Percentiles rank a stretch among this genome's conserved stretches.
Conservation (phyloP, 2,329 filamentous ascomycete genomes). For the Neoascochyta sp. region DNA sequence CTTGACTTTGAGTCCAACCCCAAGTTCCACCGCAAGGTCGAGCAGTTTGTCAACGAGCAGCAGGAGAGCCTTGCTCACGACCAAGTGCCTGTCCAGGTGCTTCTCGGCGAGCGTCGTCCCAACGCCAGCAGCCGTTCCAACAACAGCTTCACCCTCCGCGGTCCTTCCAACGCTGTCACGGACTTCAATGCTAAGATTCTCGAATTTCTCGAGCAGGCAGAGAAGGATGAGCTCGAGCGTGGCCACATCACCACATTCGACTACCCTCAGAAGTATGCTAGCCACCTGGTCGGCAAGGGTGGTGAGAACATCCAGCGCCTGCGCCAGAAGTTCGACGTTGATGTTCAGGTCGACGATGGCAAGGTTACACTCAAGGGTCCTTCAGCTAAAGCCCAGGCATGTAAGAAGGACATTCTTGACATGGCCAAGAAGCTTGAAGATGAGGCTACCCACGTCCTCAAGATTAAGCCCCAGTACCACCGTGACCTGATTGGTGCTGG, state of each 20-base stretch:
- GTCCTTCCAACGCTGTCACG: conserved; percentile 69
- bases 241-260: conserved; percentile 83
- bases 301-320: conserved; percentile 67
- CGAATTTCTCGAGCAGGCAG: conserved; percentile 80
- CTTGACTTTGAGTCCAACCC: conserved; percentile 53
- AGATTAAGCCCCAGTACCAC: conserved; percentile 92
- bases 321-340: conserved; percentile 66
- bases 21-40: conserved; percentile 63
- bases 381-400: conserved; percentile 86
- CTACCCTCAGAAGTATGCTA: conserved; percentile 92
- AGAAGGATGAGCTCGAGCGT: conserved; percentile 89
- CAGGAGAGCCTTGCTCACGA: conserved; percentile 48
- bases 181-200: conserved; percentile 68
- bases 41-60: conserved; percentile 56
- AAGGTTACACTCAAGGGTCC: conserved; percentile 95
- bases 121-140: conserved; percentile 53
- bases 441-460: conserved; percentile 80
- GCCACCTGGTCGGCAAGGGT: conserved; percentile 69
- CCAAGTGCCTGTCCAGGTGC: conserved; percentile 56
- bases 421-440: conserved; percentile 83
- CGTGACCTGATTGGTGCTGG: conserved; percentile 87
- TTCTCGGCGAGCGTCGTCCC: conserved; percentile 45
- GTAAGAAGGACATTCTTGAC: conserved; percentile 74
- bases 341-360: conserved; percentile 87
- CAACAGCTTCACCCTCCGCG: conserved; percentile 66